Percentiles rank a stretch among this genome's conserved stretches.
Evolutionary conservation across 192 early-diverging fungal genomes (phyloP).

Genomic region (Cladochytrium replicatum): DNA sequence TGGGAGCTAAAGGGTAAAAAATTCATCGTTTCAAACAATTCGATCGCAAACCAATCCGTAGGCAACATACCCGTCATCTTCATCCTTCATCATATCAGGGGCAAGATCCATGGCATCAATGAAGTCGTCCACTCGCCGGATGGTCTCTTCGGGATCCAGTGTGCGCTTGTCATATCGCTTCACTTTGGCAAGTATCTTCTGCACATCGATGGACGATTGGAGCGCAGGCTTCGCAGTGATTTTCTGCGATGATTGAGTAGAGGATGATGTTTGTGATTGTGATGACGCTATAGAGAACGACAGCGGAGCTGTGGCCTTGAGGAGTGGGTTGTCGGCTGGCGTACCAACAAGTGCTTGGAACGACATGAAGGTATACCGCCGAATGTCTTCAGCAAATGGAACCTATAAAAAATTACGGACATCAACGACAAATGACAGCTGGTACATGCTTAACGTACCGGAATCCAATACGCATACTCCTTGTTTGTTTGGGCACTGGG

Average conservation of each 20-base stretch:
- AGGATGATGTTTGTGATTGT: no score
- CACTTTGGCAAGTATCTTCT: slow-evolving; percentile 21
- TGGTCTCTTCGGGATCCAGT: slow-evolving; percentile 35
- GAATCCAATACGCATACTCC: slow-evolving; percentile 5
- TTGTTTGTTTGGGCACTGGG: slow-evolving; percentile 6
- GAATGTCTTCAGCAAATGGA: slow-evolving; percentile 57
- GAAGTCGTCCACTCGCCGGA: slow-evolving; percentile 40
- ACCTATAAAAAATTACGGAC: slow-evolving; percentile 24
- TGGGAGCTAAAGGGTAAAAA: background rate
- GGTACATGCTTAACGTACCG: no score
- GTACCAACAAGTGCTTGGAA: slow-evolving; percentile 8
- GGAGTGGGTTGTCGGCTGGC: background rate
- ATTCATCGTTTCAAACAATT: background rate
- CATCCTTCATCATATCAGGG: slow-evolving; percentile 28
- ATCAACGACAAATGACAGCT: no score
- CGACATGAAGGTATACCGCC: slow-evolving; percentile 40
- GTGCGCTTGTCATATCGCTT: slow-evolving; percentile 34
- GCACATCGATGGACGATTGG: background rate
- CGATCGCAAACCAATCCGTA: background rate
- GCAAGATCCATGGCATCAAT: slow-evolving; percentile 44
- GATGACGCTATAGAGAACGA: no score
- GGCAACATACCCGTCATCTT: slow-evolving; percentile 40
- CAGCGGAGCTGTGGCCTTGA: background rate
- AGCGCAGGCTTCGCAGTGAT: background rate
- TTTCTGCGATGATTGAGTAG: background rate